These are phyloP conservation scores for Dryadomyces quercivorus DNA, from an alignment of 2,329 filamentous ascomycete species.

Conservation along the genomic window DNA sequence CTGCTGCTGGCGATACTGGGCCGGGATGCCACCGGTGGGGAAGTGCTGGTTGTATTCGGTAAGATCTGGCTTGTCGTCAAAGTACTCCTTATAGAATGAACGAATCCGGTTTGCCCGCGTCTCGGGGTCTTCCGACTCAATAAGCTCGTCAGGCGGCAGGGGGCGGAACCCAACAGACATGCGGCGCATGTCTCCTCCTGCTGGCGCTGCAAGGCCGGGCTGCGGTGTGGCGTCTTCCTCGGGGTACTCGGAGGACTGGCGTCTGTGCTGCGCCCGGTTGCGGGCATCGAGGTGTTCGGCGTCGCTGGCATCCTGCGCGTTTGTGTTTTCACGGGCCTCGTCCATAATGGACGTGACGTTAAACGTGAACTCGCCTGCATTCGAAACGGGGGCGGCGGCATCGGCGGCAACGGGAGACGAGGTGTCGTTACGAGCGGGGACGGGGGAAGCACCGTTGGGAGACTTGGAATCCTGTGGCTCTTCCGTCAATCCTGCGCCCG, in stretches of 20 bases:
- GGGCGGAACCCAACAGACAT: conserved; percentile 68
- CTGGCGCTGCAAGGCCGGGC: conserved; percentile 38
- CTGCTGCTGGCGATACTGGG: conserved; percentile 3
- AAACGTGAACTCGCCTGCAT: background rate
- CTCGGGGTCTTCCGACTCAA: conserved; percentile 77
- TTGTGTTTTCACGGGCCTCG: conserved; percentile 17
- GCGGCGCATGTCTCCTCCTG: conserved; percentile 37
- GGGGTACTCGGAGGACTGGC: conserved; percentile 17
- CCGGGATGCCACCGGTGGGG: conserved; percentile 9
- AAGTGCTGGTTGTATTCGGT: conserved; percentile 15
- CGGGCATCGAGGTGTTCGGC: conserved; percentile 7
- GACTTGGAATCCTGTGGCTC: background rate
- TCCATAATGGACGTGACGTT: conserved; percentile 16
- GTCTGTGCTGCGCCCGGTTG: conserved; percentile 11
- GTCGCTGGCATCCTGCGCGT: conserved; percentile 3
- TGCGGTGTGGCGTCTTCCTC: conserved; percentile 11
- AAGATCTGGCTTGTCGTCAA: conserved; percentile 58
- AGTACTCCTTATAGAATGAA: conserved; percentile 99
- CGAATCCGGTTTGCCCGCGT: conserved; percentile 90
- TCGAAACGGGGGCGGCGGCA: background rate
- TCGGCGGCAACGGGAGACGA: background rate
- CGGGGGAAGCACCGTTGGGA: too few species aligned
- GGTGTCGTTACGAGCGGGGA: background rate
- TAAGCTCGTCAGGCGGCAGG: conserved; percentile 72
- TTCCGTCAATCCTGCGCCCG: background rate